phyloP scores from a whole-genome alignment of 2,329 filamentous ascomycete species.

The Ilyonectria sp. region DNA sequence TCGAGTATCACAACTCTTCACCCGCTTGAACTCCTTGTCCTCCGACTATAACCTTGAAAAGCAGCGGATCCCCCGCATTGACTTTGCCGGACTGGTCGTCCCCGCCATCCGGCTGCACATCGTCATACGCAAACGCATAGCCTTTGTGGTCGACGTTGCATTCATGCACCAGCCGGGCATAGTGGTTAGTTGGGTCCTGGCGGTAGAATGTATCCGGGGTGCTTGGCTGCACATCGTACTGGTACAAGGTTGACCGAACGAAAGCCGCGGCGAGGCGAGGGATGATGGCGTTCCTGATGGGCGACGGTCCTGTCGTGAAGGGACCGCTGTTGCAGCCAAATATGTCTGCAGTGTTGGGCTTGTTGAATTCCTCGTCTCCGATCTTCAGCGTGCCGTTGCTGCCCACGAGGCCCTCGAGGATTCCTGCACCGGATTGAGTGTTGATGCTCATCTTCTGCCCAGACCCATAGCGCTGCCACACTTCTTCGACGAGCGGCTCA shows the following conservation, averaged over 20 bases:
- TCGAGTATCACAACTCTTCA: not conserved
- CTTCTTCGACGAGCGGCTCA: conserved; percentile 60
- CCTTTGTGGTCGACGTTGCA: conserved; percentile 72
- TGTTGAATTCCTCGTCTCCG: conserved; percentile 59
- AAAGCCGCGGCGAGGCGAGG: conserved; percentile 67
- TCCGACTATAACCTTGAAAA: not conserved
- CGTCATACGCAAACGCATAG: conserved; percentile 79
- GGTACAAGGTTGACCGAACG: conserved; percentile 60
- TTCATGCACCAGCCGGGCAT: conserved; percentile 72
- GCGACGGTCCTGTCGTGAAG: conserved; percentile 53
- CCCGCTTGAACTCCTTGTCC: not conserved
- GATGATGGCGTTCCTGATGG: conserved; percentile 58
- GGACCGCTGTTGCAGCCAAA: conserved; percentile 67
- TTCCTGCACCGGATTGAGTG: conserved; percentile 58
- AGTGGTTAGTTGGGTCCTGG: conserved; percentile 65
- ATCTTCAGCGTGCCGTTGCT: conserved; percentile 56
- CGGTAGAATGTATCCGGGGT: conserved; percentile 59
- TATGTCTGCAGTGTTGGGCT: conserved; percentile 61
- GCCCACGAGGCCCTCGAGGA: conserved; percentile 58
- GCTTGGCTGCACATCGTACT: conserved; percentile 64
- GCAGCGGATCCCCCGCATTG: not conserved
- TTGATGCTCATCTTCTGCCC: conserved; percentile 57
- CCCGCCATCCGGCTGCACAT: conserved; percentile 72
- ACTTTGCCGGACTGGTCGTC: conserved; percentile 48
- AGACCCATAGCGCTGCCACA: conserved; percentile 60